Percentiles rank a stretch among this genome's conserved stretches.
Conservation (phyloP, 768 basidiomycete species). For the Macrolepiota dolichaula region DNA sequence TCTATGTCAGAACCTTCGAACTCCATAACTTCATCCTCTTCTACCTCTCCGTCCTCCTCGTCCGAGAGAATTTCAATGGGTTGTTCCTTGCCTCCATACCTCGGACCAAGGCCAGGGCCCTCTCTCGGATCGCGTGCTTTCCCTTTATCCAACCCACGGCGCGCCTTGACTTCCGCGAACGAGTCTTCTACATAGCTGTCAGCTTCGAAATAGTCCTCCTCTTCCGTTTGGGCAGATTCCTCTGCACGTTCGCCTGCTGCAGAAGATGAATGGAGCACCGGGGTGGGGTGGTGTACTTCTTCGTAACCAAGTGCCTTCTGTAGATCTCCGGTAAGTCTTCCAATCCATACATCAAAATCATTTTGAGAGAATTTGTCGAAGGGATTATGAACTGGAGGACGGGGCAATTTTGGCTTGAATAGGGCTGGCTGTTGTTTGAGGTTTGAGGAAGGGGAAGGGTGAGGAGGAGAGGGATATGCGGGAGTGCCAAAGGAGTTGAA, state of each 20-base stretch:
- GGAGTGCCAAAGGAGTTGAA: conserved; percentile 12
- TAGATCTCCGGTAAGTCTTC: conserved; percentile 55
- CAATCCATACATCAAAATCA: conserved; percentile 72
- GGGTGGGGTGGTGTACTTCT: conserved; percentile 19
- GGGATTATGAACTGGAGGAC: conserved; percentile 63
- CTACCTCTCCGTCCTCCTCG: conserved; percentile 28
- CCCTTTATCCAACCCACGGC: conserved; percentile 45
- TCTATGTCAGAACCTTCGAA: conserved; percentile 15
- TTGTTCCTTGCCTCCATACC: conserved; percentile 28
- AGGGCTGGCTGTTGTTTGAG: conserved; percentile 9
- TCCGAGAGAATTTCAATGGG: conserved; percentile 45
- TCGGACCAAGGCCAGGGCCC: conserved; percentile 48
- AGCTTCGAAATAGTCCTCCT: conserved; percentile 22
- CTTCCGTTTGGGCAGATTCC: background rate
- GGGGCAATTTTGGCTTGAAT: conserved; percentile 17
- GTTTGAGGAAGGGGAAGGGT: conserved; percentile 21
- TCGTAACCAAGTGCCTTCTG: conserved; percentile 55
- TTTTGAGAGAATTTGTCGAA: conserved; percentile 69
- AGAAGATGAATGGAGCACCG: background rate
- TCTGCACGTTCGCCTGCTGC: background rate
- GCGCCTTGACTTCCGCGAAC: conserved; percentile 49
- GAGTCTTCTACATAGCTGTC: conserved; percentile 46
- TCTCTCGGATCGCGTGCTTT: conserved; percentile 62
- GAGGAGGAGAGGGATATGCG: conserved; percentile 13
- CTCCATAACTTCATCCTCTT: background rate